phyloP scores from a whole-genome alignment of 1,284 basidiomycete species.

The Inonotus obliquus region DNA sequence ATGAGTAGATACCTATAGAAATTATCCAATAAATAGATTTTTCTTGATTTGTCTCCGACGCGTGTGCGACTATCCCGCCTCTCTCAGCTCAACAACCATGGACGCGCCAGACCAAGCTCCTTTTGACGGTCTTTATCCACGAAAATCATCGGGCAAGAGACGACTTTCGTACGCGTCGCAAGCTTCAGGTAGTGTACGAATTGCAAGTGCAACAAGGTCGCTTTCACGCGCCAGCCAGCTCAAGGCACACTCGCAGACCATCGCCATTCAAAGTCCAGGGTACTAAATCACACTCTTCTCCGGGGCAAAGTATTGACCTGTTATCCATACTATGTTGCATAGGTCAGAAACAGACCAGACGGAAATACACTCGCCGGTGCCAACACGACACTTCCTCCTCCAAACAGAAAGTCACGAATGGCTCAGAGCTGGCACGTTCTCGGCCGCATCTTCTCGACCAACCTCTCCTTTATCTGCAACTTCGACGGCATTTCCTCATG shows the following conservation, averaged over 20 bases:
- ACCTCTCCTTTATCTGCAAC: conserved; percentile 34
- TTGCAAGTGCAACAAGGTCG: background rate
- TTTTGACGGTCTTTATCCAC: conserved; percentile 7
- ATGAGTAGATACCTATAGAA: conserved; percentile 33
- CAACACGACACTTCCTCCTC: conserved; percentile 28
- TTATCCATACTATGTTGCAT: background rate
- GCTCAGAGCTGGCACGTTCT: conserved; percentile 44
- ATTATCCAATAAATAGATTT: background rate
- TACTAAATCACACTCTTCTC: conserved; percentile 13
- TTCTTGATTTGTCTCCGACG: background rate
- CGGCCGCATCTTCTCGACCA: conserved; percentile 42
- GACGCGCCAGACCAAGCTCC: conserved; percentile 17
- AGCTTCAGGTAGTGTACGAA: conserved; percentile 9
- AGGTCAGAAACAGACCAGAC: conserved; percentile 25
- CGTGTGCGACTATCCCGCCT: background rate
- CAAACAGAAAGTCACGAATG: conserved; percentile 28
- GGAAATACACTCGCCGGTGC: conserved; percentile 31
- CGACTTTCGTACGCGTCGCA: conserved; percentile 16
- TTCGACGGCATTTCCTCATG: conserved; percentile 13
- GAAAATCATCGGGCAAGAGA: conserved; percentile 1
- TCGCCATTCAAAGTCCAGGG: conserved; percentile 23
- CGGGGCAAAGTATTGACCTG: background rate
- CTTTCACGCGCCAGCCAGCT: background rate
- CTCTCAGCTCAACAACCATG: background rate
- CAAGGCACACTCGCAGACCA: conserved; percentile 17